A percentile compares a stretch with the other conserved stretches of the same genome.
Evolutionary conservation across 163 green algal species (phyloP).

Genomic region (Scenedesmus sp.): DNA sequence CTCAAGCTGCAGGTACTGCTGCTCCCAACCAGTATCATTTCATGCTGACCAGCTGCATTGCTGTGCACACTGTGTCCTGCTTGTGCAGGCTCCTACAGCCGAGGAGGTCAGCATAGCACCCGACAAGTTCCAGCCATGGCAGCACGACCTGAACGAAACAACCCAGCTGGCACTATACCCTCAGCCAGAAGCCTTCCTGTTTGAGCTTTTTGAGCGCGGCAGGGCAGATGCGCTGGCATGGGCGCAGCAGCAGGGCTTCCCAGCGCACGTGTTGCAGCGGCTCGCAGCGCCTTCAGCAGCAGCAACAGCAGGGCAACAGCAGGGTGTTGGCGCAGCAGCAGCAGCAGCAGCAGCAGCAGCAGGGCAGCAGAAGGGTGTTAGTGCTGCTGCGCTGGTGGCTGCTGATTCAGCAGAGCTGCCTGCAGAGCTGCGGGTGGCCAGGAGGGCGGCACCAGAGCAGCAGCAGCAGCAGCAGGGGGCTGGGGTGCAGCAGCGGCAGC

Average conservation of each 20-base stretch:
- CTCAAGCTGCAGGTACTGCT: too few species aligned
- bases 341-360: background rate
- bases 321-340: background rate
- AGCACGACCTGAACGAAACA: slow-evolving; percentile 13
- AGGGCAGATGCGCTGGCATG: slow-evolving; percentile 17
- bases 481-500: background rate
- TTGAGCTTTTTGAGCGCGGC: slow-evolving; percentile 27
- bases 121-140: slow-evolving; percentile 39
- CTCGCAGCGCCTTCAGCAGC: background rate
- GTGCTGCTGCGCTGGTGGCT: background rate
- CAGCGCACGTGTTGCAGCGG: background rate
- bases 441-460: background rate
- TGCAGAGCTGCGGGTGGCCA: background rate
- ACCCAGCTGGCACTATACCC: slow-evolving; percentile 43
- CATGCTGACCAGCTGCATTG: too few species aligned
- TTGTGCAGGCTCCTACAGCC: slow-evolving; percentile 28
- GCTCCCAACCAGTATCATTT: too few species aligned
- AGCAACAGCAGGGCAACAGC: background rate
- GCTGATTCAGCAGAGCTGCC: background rate
- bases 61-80: background rate
- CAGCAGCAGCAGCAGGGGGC: background rate
- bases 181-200: slow-evolving; percentile 5
- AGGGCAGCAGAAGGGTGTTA: background rate
- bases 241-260: slow-evolving; percentile 25
- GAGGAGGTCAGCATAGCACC: slow-evolving; percentile 25